Conservation (phyloP, 306 rosid genomes). For the Sicyos edulis region DNA sequence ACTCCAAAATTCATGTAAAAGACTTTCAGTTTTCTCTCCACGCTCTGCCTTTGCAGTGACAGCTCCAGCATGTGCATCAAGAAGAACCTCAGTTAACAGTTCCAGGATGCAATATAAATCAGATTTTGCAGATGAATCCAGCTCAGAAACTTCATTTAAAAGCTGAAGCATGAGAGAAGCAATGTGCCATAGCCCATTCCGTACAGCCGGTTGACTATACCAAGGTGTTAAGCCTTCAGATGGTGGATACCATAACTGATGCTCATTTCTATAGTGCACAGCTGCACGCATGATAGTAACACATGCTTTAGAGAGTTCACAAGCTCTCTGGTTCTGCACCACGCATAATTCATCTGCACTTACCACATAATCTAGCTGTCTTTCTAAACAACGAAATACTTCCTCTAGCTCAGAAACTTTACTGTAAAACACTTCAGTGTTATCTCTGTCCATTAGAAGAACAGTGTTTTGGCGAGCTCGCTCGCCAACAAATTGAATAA, state of each 20-base stretch:
- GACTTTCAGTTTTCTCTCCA: constrained; percentile 66
- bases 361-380: constrained; percentile 66
- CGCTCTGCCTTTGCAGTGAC: constrained; percentile 76
- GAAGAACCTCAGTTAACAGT: constrained; percentile 69
- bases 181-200: constrained; percentile 74
- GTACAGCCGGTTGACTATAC: constrained; percentile 75
- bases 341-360: constrained; percentile 56
- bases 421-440: constrained; percentile 92
- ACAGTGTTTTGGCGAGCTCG: constrained; percentile 82
- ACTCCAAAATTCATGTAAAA: constrained; percentile 73
- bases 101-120: constrained; percentile 64
- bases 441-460: constrained; percentile 96
- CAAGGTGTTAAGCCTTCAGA: constrained; percentile 88
- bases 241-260: constrained; percentile 92
- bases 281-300: constrained; percentile 54
- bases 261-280: constrained; percentile 62
- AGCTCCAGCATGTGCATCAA: constrained; percentile 85
- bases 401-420: constrained; percentile 90
- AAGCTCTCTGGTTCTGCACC: constrained; percentile 70
- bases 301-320: constrained; percentile 88
- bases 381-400: constrained; percentile 73
- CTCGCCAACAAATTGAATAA: constrained; percentile 89
- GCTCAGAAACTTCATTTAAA: constrained; percentile 56
- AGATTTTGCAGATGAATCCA: constrained; percentile 50
- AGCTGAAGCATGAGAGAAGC: constrained; percentile 70